Conservation (phyloP, 2,329 filamentous ascomycete species). For the Sordariomycetes sp. region DNA sequence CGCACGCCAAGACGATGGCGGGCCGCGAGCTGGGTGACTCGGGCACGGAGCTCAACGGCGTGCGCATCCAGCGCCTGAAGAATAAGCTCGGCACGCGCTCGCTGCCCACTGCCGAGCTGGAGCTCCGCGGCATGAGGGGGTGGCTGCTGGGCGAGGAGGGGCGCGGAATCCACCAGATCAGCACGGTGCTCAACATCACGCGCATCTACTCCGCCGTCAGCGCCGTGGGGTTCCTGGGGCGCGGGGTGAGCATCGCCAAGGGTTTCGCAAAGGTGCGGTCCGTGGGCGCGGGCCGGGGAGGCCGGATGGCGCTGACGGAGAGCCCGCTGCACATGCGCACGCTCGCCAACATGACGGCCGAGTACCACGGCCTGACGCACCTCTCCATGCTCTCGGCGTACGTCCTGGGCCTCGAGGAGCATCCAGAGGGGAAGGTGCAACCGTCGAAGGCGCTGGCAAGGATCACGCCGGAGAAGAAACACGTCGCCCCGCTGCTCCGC, state of each 20-base stretch:
- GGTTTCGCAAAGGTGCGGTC: conserved; percentile 47
- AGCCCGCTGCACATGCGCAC: conserved; percentile 47
- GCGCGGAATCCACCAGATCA: conserved; percentile 56
- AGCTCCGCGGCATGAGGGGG: conserved; percentile 49
- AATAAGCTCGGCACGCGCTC: conserved; percentile 61
- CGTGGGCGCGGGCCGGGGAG: conserved; percentile 27
- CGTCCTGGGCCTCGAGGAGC: conserved; percentile 44
- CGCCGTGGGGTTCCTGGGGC: conserved; percentile 39
- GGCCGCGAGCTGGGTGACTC: conserved; percentile 6
- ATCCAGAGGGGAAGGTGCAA: conserved; percentile 14
- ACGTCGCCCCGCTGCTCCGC: conserved; percentile 35
- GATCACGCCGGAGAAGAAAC: conserved; percentile 21
- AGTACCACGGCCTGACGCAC: conserved; percentile 46
- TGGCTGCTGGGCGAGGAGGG: conserved; percentile 59
- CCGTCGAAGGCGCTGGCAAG: conserved; percentile 3
- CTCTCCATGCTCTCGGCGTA: conserved; percentile 42
- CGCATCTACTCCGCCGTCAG: conserved; percentile 45
- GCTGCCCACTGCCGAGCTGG: conserved; percentile 63
- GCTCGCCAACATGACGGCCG: conserved; percentile 41
- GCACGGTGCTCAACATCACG: conserved; percentile 57
- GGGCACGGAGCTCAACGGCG: conserved; percentile 48
- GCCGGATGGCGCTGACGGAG: conserved; percentile 34
- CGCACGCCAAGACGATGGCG: conserved; percentile 17
- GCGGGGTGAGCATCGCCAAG: conserved; percentile 45
- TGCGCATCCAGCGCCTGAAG: conserved; percentile 60